Conservation (phyloP, 2,329 filamentous ascomycete genomes). For the Aspergillus sp. region DNA sequence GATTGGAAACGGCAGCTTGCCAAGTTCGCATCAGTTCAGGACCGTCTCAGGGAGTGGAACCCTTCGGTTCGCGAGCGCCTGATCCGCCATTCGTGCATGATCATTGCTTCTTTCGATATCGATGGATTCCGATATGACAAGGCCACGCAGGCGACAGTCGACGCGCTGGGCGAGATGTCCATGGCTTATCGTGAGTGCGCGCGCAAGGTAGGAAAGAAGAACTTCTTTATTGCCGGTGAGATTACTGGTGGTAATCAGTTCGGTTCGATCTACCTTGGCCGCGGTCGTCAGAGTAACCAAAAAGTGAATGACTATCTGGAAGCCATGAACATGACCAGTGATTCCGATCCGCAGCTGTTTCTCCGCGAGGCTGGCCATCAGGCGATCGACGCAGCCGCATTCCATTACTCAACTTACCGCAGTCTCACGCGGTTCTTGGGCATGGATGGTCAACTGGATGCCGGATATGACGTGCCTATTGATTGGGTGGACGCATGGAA, state of each 20-base stretch:
- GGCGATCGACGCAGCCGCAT: constrained; percentile 60
- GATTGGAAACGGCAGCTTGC: constrained; percentile 64
- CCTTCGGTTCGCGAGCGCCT: constrained; percentile 58
- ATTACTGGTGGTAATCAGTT: constrained; percentile 64
- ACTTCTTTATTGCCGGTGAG: constrained; percentile 65
- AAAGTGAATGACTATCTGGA: constrained; percentile 46
- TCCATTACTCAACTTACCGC: constrained; percentile 65
- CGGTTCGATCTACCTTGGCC: constrained; percentile 61
- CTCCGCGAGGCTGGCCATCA: constrained; percentile 53
- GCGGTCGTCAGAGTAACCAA: constrained; percentile 59
- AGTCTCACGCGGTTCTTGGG: constrained; percentile 61
- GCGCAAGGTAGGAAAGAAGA: constrained; percentile 55
- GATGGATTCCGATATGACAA: constrained; percentile 69
- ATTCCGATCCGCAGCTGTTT: constrained; percentile 46
- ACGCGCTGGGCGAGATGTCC: constrained; percentile 60
- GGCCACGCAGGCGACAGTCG: constrained; percentile 62
- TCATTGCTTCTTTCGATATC: constrained; percentile 62
- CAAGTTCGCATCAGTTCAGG: constrained; percentile 68
- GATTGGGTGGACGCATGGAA: constrained; percentile 59
- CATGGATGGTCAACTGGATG: constrained; percentile 56
- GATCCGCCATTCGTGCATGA: constrained; percentile 62
- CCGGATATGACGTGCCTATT: constrained; percentile 53
- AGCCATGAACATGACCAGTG: constrained; percentile 50
- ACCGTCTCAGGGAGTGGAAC: constrained; percentile 64
- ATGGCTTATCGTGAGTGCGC: constrained; percentile 59